phyloP scores from a whole-genome alignment of 78 protist genomes.

The Trichosphaerium sp. region DNA sequence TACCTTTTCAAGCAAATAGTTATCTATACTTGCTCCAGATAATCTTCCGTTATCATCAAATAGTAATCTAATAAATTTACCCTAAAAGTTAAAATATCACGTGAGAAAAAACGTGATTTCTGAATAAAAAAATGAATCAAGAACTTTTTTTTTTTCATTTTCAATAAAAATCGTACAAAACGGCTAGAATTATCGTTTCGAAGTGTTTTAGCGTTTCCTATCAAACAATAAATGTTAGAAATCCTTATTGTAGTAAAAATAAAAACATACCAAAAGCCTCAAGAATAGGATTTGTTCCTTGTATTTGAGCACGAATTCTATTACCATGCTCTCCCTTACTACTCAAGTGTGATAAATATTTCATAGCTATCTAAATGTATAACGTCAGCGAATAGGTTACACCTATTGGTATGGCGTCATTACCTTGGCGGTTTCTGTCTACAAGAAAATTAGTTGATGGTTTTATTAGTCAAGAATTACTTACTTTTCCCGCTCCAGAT shows the following conservation, averaged over 20 bases:
- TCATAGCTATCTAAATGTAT: constrained; percentile 49
- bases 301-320: constrained; percentile 46
- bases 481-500: constrained; percentile 76
- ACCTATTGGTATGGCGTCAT: constrained; percentile 9
- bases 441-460: too few species aligned
- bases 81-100: too few species aligned
- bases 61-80: constrained; percentile 56
- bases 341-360: constrained; percentile 47
- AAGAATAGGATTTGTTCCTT: constrained; percentile 68
- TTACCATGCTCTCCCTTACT: constrained; percentile 46
- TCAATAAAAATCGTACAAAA: too few species aligned
- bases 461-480: too few species aligned
- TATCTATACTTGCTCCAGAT: constrained; percentile 50
- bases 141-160: too few species aligned
- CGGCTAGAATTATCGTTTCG: constrained; percentile 69
- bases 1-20: constrained; percentile 42
- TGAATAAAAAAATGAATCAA: too few species aligned
- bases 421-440: constrained; percentile 60
- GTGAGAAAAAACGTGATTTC: too few species aligned
- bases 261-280: constrained; percentile 89
- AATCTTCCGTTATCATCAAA: constrained; percentile 62
- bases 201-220: constrained; percentile 73
- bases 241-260: too few species aligned
- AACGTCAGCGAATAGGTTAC: not conserved
- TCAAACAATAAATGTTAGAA: too few species aligned